These are phyloP conservation scores for Casuarina cunninghamiana DNA, from an alignment of 306 rosid species.

Conservation along the genomic window DNA sequence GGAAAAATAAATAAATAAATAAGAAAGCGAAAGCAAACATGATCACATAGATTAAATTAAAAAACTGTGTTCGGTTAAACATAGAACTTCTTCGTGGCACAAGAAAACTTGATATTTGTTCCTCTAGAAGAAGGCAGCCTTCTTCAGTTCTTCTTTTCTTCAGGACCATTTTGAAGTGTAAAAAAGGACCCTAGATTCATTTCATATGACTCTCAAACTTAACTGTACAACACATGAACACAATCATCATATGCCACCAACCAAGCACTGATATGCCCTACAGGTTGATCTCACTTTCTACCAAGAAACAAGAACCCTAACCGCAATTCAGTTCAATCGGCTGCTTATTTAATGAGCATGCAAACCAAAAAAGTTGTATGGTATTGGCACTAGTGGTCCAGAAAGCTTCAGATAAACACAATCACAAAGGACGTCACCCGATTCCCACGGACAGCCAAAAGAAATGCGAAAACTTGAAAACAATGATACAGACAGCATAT, in stretches of 20 bases:
- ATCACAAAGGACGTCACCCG: neutral
- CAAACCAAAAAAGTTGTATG: neutral
- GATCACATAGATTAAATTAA: neutral
- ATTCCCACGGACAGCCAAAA: neutral
- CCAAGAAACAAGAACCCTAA: neutral
- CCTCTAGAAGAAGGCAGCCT: neutral
- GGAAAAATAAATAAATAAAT: neutral
- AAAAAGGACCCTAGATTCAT: neutral
- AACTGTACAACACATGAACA: neutral
- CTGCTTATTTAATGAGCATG: neutral
- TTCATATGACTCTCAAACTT: neutral
- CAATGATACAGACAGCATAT: neutral
- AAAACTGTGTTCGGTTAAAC: neutral
- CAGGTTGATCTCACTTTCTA: neutral
- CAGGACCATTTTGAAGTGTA: neutral
- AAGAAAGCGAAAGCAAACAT: constrained; percentile 1
- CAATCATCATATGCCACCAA: neutral
- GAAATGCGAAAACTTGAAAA: neutral
- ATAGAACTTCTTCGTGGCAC: neutral
- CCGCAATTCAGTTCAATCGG: neutral
- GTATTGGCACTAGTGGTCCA: neutral
- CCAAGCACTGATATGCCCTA: neutral
- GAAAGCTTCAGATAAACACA: too few relatives aligned
- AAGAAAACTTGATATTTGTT: neutral
- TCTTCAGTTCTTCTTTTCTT: neutral